Base-by-base conservation (phyloP, 192 early-diverging fungal genomes). In the Podila epicladia region DNA sequence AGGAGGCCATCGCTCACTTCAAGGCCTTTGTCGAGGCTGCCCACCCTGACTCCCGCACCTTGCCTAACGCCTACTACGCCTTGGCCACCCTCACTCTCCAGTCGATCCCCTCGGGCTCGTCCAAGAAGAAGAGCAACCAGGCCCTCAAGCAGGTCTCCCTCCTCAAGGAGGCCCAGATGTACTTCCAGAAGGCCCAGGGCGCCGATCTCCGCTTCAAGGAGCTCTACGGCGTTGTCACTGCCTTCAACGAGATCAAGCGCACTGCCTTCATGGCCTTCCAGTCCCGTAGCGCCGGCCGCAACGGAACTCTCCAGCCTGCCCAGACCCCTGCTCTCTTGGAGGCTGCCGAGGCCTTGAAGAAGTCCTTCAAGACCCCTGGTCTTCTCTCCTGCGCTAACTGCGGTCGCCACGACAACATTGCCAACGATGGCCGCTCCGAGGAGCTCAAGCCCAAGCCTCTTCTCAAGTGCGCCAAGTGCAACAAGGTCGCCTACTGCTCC, bases 401-500 rank as follows among this genome's bases (percentile, higher is more conserved):
- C 58, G 85, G 82, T 62, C 77, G 77, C 33, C 53, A 65, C 51
- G 70, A 80, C 77, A 80, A 80, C 41, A 71, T 80, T 64, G 77
- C 77, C 67, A 80, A 80, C 67, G 71, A 80, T 62, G 74, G 50
- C 22, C 71, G 38, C 62, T 76, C 50, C 29, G 72, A 24, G 69
- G 85, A 67, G 73, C 65, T 62, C 58, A 82, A 62, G 66, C 75
- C 75, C 28, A 79, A 85, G 64, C 71, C 87, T 29, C 72, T 90
- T 51, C 62, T 90, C 62, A 73, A 78, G 67, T 90, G 89, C 69
- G 80, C 82, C 65, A 86, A 82, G 33, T 90, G 89, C 75, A 82
- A 58, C 62, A 80, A 82, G 63, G 85, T 85, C 26, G 87, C 85
- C 65, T 90, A 90, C 74, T 90, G 89, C 67, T 86, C 85, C 37